Conservation (phyloP, 73 alveolate species). For the Paraurostyla sp. region DNA sequence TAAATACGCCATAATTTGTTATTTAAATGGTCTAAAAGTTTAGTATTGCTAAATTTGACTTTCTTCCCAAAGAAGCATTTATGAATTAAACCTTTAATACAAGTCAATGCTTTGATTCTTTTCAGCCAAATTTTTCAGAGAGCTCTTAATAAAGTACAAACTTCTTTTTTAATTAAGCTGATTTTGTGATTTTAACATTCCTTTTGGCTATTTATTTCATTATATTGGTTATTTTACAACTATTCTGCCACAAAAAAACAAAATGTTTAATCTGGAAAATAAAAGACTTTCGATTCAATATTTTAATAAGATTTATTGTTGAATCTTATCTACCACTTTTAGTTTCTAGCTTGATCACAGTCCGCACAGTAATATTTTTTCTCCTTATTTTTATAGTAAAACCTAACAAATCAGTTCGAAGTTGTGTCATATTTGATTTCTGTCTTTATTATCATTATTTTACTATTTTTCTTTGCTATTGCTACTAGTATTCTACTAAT, state of each 20-base stretch:
- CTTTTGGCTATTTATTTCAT: background rate
- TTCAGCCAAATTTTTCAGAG: background rate
- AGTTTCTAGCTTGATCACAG: background rate
- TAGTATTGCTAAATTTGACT: constrained; percentile 3
- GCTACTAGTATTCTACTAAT: no score
- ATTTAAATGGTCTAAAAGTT: background rate
- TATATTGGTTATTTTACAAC: background rate
- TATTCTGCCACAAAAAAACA: background rate
- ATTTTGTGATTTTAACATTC: background rate
- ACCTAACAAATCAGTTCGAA: background rate
- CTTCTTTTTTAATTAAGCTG: background rate
- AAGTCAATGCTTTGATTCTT: background rate
- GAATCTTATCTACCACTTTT: background rate
- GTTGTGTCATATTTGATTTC: background rate
- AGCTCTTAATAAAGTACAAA: background rate
- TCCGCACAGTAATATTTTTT: background rate
- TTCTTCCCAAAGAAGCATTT: background rate
- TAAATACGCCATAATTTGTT: background rate
- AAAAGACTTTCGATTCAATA: background rate
- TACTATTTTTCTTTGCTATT: background rate
- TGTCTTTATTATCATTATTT: background rate
- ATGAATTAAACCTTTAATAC: background rate
- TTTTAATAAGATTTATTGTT: background rate
- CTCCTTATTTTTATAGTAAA: background rate
- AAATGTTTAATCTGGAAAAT: background rate